Percentiles rank a stretch among this genome's conserved stretches.
Conservation (phyloP, 192 early-diverging fungal genomes). For the Spizellomyces sp. region DNA sequence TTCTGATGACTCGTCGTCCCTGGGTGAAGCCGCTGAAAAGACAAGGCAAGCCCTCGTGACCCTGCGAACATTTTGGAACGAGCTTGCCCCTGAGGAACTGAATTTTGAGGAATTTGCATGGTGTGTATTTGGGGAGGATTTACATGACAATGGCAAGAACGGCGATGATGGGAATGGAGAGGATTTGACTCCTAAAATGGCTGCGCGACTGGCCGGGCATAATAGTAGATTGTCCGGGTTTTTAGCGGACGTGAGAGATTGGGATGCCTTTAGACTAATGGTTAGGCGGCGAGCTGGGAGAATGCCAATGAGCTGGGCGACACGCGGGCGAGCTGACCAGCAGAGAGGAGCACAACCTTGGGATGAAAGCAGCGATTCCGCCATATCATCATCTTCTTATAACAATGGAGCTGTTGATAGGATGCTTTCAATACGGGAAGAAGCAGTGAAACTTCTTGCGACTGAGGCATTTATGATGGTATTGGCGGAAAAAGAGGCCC, state of each 20-base stretch:
- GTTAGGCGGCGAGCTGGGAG: conserved; percentile 25
- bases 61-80: conserved; percentile 28
- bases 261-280: conserved; percentile 36
- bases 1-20: neutral
- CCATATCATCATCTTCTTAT: too few species aligned
- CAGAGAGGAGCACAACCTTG: neutral
- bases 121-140: conserved; percentile 32
- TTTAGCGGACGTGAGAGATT: conserved; percentile 37
- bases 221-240: conserved; percentile 26
- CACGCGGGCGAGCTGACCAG: neutral
- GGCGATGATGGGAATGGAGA: neutral
- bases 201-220: conserved; percentile 17
- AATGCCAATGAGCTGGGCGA: conserved; percentile 4
- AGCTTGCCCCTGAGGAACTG: conserved; percentile 27
- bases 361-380: neutral
- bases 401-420: neutral
- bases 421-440: conserved; percentile 3
- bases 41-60: conserved; percentile 14
- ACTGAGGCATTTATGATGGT: conserved; percentile 18
- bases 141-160: neutral
- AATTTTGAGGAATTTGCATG: conserved; percentile 17
- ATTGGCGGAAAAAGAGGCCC: conserved; percentile 23
- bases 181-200: conserved; percentile 9
- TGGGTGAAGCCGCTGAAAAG: neutral
- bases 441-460: conserved; percentile 24